Evolutionary conservation across 495 filamentous ascomycete species (phyloP), one percentile per base, ranked within the genome.

Genomic region (Lasiosphaeriaceae sp.): DNA sequence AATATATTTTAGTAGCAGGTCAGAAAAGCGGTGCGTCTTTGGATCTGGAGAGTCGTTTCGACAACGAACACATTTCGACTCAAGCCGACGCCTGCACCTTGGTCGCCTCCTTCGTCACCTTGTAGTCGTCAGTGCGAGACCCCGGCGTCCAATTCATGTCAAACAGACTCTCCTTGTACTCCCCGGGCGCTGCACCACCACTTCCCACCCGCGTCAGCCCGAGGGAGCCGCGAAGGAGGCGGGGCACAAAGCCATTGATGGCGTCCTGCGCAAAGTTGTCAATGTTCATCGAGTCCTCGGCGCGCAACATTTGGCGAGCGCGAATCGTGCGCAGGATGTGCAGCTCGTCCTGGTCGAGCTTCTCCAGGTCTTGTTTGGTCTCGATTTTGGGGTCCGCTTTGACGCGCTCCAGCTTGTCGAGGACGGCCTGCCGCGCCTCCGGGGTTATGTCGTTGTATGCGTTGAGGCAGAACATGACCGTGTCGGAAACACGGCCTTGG

Each of bases 401-500:
- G 26, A 31, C 23, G 22, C 23, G 4, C 47, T 66, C 66, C 22
- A 72, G 31, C 47, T 71, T 69, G 43, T 67, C 47, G 2, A 69
- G 41, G 6, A 72, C 53, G 0, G 54, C 54, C 12, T 66, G 31
- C 19, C 60, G 53, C 22, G 65, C 46, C 24, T 64, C 69, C 1
- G 57, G 35, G 4, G 54, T 52, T n/a, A 66, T 46, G 17, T 58
- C 55, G 5, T 64, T 22, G 46, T 73, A 70, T 0, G 75, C 65
- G 19, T 63, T 55, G 50, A 71, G 52, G 49, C 65, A 70, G 58
- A 79, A 77, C 29, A 76, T 68, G 1, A 79, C 60, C 1, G 74
- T 65, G 11, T 75, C 65, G 31, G 61, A 62, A 11, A 77, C 22
- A 39, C 73, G 68, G 6, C 29, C 55, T 52, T 75, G 68, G 0